Conservation (phyloP, 305 asterid genomes). For the Lippia alba region DNA sequence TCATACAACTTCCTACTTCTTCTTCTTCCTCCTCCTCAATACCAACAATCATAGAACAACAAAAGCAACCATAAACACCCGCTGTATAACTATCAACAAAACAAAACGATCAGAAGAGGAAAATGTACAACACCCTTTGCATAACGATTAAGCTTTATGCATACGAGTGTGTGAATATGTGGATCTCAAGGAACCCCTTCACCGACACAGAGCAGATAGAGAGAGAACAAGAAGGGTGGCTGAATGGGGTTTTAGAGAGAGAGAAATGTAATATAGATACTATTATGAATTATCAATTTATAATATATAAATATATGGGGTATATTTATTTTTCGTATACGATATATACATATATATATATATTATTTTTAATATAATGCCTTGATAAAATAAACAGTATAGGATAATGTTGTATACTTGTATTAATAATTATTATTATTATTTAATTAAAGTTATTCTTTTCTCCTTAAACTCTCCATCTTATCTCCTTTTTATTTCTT, state of each 20-base stretch:
- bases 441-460: too few relatives aligned
- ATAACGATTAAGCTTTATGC: slow-evolving; percentile 16
- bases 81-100: slow-evolving; percentile 26
- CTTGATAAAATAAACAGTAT: too few relatives aligned
- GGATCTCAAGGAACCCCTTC: slow-evolving; percentile 64
- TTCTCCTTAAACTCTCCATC: too few relatives aligned
- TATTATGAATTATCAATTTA: too few relatives aligned
- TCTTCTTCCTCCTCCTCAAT: slow-evolving; percentile 31
- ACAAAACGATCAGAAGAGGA: slow-evolving; percentile 26
- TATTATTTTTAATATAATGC: too few relatives aligned
- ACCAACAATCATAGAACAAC: slow-evolving; percentile 53
- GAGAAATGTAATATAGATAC: too few relatives aligned
- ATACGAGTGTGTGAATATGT: slow-evolving; percentile 40
- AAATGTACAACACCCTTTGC: slow-evolving; percentile 5
- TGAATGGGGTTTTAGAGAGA: slow-evolving; percentile 43
- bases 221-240: slow-evolving; percentile 22
- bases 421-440: too few relatives aligned
- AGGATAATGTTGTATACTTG: too few relatives aligned
- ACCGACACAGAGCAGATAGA: slow-evolving; percentile 59
- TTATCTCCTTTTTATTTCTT: too few relatives aligned
- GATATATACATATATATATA: too few relatives aligned
- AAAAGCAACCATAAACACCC: slow-evolving; percentile 29
- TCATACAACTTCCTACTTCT: slow-evolving; percentile 54
- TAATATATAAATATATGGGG: too few relatives aligned
- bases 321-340: too few relatives aligned